A percentile compares a stretch with the other conserved stretches of the same genome.
phyloP scores from a whole-genome alignment of 768 basidiomycete genomes.

The Amanita exitialis region DNA sequence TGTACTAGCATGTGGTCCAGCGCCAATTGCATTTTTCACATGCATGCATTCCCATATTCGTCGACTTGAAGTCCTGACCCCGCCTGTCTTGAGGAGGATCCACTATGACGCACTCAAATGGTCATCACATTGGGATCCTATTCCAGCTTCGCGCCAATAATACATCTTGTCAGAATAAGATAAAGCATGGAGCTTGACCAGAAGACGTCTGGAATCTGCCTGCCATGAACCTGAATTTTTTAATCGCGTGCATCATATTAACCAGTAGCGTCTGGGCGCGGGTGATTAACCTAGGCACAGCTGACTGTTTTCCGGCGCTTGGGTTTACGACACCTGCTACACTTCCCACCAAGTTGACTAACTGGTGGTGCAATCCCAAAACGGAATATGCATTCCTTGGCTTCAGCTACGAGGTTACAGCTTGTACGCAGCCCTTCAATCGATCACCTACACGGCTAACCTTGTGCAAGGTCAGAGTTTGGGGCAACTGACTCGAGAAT shows the following conservation, averaged over 20 bases:
- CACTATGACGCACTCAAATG: neutral
- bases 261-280: neutral
- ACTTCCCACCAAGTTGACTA: constrained; percentile 21
- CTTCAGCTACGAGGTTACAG: constrained; percentile 54
- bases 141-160: neutral
- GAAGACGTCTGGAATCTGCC: neutral
- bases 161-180: no score
- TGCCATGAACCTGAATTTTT: neutral
- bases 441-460: neutral
- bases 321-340: constrained; percentile 37
- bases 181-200: neutral
- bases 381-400: constrained; percentile 58
- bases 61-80: neutral
- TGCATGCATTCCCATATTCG: neutral
- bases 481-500: constrained; percentile 34
- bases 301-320: constrained; percentile 21
- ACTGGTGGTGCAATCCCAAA: constrained; percentile 44
- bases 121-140: neutral
- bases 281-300: neutral
- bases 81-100: neutral
- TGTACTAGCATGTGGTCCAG: neutral
- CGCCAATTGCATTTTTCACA: no score
- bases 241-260: neutral
- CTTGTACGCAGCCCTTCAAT: constrained; percentile 24
- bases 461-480: constrained; percentile 35